Base-by-base conservation (phyloP, 192 early-diverging fungal species). In the Mortierella antarctica region DNA sequence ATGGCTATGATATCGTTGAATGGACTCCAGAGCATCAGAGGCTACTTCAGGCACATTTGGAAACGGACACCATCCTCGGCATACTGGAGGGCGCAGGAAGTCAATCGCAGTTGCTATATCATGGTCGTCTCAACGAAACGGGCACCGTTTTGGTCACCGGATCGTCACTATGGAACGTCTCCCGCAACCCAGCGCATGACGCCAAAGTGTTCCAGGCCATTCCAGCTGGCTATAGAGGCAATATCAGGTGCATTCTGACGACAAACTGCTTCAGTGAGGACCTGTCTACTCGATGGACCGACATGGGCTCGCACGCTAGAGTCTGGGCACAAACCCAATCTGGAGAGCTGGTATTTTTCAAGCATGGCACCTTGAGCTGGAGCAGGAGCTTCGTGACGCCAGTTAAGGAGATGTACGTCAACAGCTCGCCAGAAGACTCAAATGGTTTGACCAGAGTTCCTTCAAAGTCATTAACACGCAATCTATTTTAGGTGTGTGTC, bases 271-370 rank as follows among this genome's bases (percentile, higher is more conserved):
- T 1, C 14, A 11, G 18, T 15, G 42, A 50, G 2, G 5, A 9
- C 45, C 40, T 40, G 7, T 2, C 1, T 7, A 20, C 39, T 58
- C 50, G 4, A 50, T 2, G 5, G 42, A 40, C 12, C 31, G 31
- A 31, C 31, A 31, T 2, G 31, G 3, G 31, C 31, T 31, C 31
- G 31, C 31, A 31, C 31, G 31, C 31, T 3, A 31, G 31, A 31
- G 39, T 68, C 12, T 75, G 73, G 73, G 73, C 60, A 44, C 59
- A 75, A 46, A 75, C 73, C 15, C 57, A 20, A 23, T 31, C 52
- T 9, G 59, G 53, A 9, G 73, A 75, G 44, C 14, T 75, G 6
- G 65, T 40, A 12, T 59, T 62, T 68, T 67, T 76, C 31, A 7
- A 58, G 14, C 59, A 61, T 44, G 67, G 74, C 1, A 1, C 42